Base-by-base conservation (phyloP, 176 grass and related monocot species). In the Tillandsia fasciculata region DNA sequence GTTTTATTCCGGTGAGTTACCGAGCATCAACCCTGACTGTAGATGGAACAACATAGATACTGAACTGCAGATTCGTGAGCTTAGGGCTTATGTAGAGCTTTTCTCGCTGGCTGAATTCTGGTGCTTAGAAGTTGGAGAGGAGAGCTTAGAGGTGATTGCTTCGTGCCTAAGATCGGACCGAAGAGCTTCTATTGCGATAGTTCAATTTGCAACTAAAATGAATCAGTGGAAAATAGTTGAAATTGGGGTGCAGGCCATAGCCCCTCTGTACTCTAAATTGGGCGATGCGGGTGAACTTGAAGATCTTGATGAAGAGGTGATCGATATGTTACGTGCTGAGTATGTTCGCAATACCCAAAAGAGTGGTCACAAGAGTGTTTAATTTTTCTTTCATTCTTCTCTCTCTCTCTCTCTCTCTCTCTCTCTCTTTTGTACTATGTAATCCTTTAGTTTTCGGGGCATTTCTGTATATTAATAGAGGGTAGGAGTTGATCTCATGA, bases 21-120 rank as follows among this genome's bases (percentile, higher is more conserved):
- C 83, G 0, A 59, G 15, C 48, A 11, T 79, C 9, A 0, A 63
- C 8, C 52, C 49, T 0, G 83, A 96, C 11, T 96, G 93, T 72
- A 29, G 42, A 42, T 90, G 86, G 88, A 87, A 56, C 65, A 87
- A 80, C 51, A 3, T 83, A 77, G 56, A 64, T 13, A 52, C 47
- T 18, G 73, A 83, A 17, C 69, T 81, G 76, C 69, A 90, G 52
- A 22, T 84, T 0, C 49, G 53, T 3, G 71, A 92, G 27, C 76
- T 96, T 1, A 63, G 22, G 42, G 11, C 86, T 0, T 89, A 92
- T 1, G 80, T 73, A 5, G 93, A 92, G 57, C 66, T 96, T 51
- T 87, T 81, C 22, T 96, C 93, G 2, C 71, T 96, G 26, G 65
- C 88, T 8, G 86, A 92, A 51, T 92, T 85, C 79, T 92, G 93